phyloP scores from a whole-genome alignment of 208 protist genomes.

The Strigomonas culicis region DNA sequence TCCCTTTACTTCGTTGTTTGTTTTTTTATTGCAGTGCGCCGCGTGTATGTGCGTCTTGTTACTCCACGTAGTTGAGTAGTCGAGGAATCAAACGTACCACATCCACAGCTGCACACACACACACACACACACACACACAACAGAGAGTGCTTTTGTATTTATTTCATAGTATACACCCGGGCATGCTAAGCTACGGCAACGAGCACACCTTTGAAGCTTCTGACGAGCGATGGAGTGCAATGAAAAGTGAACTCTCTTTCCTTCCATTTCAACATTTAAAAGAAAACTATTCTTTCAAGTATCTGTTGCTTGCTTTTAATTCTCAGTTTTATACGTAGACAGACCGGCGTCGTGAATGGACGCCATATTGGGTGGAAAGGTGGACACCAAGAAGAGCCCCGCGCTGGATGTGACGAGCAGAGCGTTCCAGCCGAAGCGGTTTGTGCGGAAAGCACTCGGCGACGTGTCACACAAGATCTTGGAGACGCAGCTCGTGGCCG shows the following conservation, averaged over 20 bases:
- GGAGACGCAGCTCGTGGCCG: constrained; percentile 40
- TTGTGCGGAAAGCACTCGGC: constrained; percentile 43
- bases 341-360: background rate
- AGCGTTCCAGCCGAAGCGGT: constrained; percentile 67
- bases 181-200: too few species aligned
- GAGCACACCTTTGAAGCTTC: too few species aligned
- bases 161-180: too few species aligned
- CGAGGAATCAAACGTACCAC: too few species aligned
- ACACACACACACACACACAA: too few species aligned
- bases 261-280: too few species aligned
- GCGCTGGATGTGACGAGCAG: constrained; percentile 61
- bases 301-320: background rate
- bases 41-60: too few species aligned
- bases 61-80: too few species aligned
- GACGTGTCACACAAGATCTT: constrained; percentile 46
- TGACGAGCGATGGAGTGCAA: too few species aligned
- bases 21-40: background rate
- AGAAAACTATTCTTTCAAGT: background rate
- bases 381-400: constrained; percentile 16
- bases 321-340: background rate
- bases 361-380: background rate
- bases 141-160: too few species aligned
- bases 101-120: too few species aligned
- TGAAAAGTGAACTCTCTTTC: too few species aligned
- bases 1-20: background rate